Evolutionary conservation across 1,139 yeast genomes (phyloP), one percentile per base, ranked within the genome.

Genomic region (Meyerozyma guilliermondii): DNA sequence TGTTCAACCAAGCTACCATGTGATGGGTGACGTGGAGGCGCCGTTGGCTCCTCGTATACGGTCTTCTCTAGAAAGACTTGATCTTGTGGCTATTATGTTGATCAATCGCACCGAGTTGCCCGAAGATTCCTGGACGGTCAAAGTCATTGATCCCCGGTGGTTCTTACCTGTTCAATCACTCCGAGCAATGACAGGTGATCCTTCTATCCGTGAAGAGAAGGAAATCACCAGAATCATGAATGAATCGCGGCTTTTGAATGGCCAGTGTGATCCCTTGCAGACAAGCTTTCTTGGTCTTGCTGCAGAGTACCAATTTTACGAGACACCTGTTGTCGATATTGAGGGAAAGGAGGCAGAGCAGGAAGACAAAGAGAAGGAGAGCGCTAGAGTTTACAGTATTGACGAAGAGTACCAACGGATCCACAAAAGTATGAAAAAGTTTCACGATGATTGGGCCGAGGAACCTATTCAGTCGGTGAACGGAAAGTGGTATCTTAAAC

Each of bases 51-150:
- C 5, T 5, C 13, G 11, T 5, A 26, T 26, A 11, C 13, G 5
- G 13, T 26, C 28, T n/a, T 9, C 13, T 18, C 2, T 30, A 3
- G 11, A 30, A 5, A n/a, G 34, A 6, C 16, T 30, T 4, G 6
- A 13, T 9, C 34, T 30, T 3, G 4, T n/a, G 10, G 11, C 13
- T n/a, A 10, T 11, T 6, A 11, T 13, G 3, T 66, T 68, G 1
- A 49, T 49, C 2, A 49, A 55, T 7, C 41, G 74, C 39, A 53
- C 68, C 1, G 50, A 69, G 10, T 50, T 80, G 24, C 63, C 62
- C 5, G 82, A 78, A 39, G 76, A 72, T 47, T 78, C 78, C 41
- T 81, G 88, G 87, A 72, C 85, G 1, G 60, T 71, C 10, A 66
- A 65, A 39, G 66, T 69, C 1, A 56, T 81, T 1, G 54, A 59